phyloP scores from a whole-genome alignment of 345 rosid species.

The Bretschneidera sinensis region DNA sequence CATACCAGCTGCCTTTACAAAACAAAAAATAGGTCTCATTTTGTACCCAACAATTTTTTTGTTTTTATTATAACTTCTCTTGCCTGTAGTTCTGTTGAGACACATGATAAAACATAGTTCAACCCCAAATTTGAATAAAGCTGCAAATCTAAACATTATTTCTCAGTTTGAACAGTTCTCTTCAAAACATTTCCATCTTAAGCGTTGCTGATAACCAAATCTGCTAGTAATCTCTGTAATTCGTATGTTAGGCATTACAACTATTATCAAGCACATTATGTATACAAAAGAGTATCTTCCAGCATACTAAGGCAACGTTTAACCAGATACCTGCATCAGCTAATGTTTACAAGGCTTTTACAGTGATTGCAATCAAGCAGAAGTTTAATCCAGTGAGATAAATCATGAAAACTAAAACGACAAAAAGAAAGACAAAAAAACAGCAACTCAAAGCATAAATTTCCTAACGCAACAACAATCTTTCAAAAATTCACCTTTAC shows the following conservation, averaged over 20 bases:
- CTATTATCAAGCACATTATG: neutral
- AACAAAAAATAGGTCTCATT: neutral
- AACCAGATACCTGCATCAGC: neutral
- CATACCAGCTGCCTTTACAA: too few species aligned
- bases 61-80: neutral
- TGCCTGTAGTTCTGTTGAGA: neutral
- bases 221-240: neutral
- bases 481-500: conserved; percentile 54
- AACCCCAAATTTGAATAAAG: neutral
- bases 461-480: neutral
- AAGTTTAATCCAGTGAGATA: too few species aligned
- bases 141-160: neutral
- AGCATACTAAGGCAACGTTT: neutral
- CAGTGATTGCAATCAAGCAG: neutral
- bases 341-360: neutral
- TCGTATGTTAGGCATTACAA: neutral
- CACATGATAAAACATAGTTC: neutral
- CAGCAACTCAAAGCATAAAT: neutral
- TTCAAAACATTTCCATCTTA: neutral
- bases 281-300: neutral
- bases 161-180: neutral
- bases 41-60: too few species aligned
- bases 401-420: too few species aligned
- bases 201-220: neutral
- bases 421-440: neutral